phyloP scores from a whole-genome alignment of 805 yeast species.

The Starmerella geochares region DNA sequence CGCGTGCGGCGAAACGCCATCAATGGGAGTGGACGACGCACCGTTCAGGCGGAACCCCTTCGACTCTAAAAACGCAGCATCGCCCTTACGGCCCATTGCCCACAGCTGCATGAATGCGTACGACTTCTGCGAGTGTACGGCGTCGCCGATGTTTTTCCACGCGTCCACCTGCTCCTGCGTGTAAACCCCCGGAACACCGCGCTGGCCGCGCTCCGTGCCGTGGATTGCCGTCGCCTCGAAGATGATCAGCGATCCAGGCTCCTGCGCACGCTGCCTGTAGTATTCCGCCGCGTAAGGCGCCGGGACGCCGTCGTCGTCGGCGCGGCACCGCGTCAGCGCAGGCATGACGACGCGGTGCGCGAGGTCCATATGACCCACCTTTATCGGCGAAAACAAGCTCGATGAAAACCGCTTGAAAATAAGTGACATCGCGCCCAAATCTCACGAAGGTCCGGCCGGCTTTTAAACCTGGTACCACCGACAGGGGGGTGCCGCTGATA shows the following conservation, averaged over 20 bases:
- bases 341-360: constrained; percentile 38
- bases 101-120: constrained; percentile 19
- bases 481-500: too few relatives aligned
- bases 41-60: constrained; percentile 11
- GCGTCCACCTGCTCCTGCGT: constrained; percentile 27
- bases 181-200: constrained; percentile 28
- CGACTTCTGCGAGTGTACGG: constrained; percentile 27
- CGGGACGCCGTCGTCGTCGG: constrained; percentile 33
- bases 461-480: too few relatives aligned
- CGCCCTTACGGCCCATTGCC: constrained; percentile 23
- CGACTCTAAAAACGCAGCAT: constrained; percentile 11
- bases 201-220: constrained; percentile 37
- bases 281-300: constrained; percentile 40
- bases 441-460: too few relatives aligned
- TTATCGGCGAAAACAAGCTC: constrained; percentile 30
- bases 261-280: constrained; percentile 44
- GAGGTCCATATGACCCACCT: constrained; percentile 30
- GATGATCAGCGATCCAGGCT: constrained; percentile 33
- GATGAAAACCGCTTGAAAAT: neutral
- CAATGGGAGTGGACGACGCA: constrained; percentile 1
- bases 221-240: constrained; percentile 51
- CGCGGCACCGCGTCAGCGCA: constrained; percentile 44
- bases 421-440: too few relatives aligned
- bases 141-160: constrained; percentile 32
- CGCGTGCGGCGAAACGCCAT: neutral